A percentile compares a stretch with the other conserved stretches of the same genome.
Conservation (phyloP, 176 grass and related monocot species). For the Pontederia paniculata region DNA sequence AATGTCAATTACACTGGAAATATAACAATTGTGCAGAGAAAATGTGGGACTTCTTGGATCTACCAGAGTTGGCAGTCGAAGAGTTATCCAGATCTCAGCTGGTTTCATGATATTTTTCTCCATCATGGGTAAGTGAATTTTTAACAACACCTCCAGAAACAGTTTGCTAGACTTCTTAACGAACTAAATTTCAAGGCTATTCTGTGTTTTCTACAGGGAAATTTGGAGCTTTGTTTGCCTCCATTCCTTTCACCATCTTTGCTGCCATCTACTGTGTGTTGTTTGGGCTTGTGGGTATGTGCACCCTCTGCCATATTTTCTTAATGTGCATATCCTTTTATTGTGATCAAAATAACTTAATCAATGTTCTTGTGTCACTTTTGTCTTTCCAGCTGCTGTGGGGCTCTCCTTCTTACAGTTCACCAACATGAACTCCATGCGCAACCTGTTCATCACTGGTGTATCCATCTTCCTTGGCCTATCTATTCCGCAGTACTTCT, state of each 20-base stretch:
- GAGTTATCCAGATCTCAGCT: conserved; percentile 84
- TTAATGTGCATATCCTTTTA: not conserved
- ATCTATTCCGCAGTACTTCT: conserved; percentile 95
- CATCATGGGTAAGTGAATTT: conserved; percentile 51
- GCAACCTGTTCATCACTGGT: conserved; percentile 89
- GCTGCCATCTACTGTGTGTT: conserved; percentile 85
- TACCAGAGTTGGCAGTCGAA: conserved; percentile 78
- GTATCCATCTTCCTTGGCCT: conserved; percentile 94
- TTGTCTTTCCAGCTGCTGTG: conserved; percentile 45
- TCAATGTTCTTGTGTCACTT: not conserved
- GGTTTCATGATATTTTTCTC: conserved; percentile 99
- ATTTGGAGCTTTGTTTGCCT: conserved; percentile 95
- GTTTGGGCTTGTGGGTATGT: conserved; percentile 84
- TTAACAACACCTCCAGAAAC: too few species aligned
- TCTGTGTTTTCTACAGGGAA: conserved; percentile 37
- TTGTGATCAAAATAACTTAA: not conserved
- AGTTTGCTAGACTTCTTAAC: not conserved
- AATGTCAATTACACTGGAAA: not conserved
- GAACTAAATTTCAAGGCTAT: not conserved
- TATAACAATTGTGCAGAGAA: conserved; percentile 38
- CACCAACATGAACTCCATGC: conserved; percentile 99
- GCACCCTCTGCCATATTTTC: not conserved
- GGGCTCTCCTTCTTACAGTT: conserved; percentile 97
- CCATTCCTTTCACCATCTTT: conserved; percentile 89
- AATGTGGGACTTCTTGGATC: conserved; percentile 86